Base-by-base conservation (phyloP, 2,329 filamentous ascomycete species). In the Chaetomiaceae sp. region DNA sequence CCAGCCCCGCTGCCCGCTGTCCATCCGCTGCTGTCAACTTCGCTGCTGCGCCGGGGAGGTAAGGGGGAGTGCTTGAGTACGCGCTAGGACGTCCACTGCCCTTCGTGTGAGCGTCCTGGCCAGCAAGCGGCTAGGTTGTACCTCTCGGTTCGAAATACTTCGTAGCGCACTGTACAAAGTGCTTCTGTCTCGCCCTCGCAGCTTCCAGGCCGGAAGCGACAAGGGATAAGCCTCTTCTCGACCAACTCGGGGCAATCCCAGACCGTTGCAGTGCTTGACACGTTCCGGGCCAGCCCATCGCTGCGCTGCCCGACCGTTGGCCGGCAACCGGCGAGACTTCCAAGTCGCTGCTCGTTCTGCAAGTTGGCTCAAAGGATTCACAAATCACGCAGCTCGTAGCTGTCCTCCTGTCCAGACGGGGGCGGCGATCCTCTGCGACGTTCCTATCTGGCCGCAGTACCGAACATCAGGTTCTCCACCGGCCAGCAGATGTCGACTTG, bases 171-270 rank as follows among this genome's bases (percentile, higher is more conserved):
- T n/a, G n/a, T n/a, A n/a, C n/a, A n/a, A n/a, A n/a, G n/a, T n/a
- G n/a, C n/a, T n/a, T n/a, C n/a, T n/a, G n/a, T n/a, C n/a, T n/a
- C n/a, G n/a, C n/a, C n/a, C n/a, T n/a, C n/a, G 11, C 27, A 32
- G 38, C 27, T 20, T 20, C 36, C 17, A 43, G 42, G 35, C 19
- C 35, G 38, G 33, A 29, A 19, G 6, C 29, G 8, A 26, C 19
- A 37, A 38, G 39, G 41, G 35, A 20, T 14, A n/a, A n/a, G n/a
- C n/a, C n/a, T n/a, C n/a, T 33, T 39, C 40, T 35, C 44, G 47
- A 51, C 53, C 51, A 57, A 57, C 51, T 51, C 45, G 40, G n/a
- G n/a, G n/a, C n/a, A 41, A 32, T 32, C 38, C 39, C 38, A 38
- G 34, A 26, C 41, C 18, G 45, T 49, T 43, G 42, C 48, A 42